A percentile compares a stretch with the other conserved stretches of the same genome.
Conservation (phyloP, 306 rosid species). For the Comarum palustre region DNA sequence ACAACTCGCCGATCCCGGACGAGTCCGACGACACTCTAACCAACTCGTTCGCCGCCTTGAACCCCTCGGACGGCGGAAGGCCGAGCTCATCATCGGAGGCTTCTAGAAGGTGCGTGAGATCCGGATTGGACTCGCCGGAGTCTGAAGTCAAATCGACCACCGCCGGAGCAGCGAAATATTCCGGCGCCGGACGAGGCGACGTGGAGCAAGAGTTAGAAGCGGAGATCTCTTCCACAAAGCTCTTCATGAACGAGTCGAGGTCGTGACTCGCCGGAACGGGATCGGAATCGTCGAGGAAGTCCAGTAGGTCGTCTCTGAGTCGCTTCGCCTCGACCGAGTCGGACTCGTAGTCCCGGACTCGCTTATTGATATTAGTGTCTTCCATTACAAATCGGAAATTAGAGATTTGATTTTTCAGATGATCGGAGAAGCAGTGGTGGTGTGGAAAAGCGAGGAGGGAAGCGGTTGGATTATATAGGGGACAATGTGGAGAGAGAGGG, state of each 20-base stretch:
- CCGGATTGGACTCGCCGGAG: constrained; percentile 65
- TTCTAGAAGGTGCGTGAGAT: constrained; percentile 65
- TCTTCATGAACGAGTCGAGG: constrained; percentile 71
- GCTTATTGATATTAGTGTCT: constrained; percentile 34
- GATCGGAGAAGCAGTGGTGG: not conserved
- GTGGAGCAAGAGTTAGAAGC: constrained; percentile 24
- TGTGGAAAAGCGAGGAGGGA: constrained; percentile 28
- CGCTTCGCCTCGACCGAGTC: constrained; percentile 59
- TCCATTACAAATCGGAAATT: constrained; percentile 34
- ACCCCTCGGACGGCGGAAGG: constrained; percentile 53
- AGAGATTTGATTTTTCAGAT: not conserved
- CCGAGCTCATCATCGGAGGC: constrained; percentile 95
- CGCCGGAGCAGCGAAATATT: constrained; percentile 11
- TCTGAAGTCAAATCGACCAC: constrained; percentile 43
- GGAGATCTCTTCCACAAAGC: constrained; percentile 76
- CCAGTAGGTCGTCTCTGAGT: constrained; percentile 60
- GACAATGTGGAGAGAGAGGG: constrained; percentile 62
- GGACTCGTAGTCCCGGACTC: constrained; percentile 44
- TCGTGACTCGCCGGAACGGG: constrained; percentile 48
- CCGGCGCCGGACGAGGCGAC: constrained; percentile 3
- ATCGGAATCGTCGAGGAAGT: constrained; percentile 59
- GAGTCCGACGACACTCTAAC: constrained; percentile 47
- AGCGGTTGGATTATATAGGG: constrained; percentile 41
- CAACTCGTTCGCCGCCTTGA: constrained; percentile 38
- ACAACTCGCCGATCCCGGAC: constrained; percentile 58